phyloP scores from a whole-genome alignment of 75 land plant species.

The Selaginella moellendorffii region DNA sequence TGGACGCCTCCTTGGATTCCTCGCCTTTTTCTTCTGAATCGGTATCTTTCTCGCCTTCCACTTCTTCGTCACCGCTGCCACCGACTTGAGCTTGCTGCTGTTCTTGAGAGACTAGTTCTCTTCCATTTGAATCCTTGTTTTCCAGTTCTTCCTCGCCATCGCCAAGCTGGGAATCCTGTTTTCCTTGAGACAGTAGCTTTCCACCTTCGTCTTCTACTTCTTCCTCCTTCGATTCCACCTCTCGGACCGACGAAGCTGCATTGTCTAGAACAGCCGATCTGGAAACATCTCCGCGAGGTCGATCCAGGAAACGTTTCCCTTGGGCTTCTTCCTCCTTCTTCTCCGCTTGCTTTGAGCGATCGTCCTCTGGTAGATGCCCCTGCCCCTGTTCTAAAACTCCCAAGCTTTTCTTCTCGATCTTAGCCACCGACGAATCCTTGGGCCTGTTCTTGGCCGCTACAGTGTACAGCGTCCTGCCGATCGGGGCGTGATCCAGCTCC shows the following conservation, averaged over 20 bases:
- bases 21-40: too few species aligned
- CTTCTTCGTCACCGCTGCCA: too few species aligned
- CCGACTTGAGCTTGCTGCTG: too few species aligned
- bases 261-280: not conserved
- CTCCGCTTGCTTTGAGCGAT: too few species aligned
- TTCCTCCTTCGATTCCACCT: not conserved
- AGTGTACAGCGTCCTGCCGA: not conserved
- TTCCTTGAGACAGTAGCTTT: not conserved
- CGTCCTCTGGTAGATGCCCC: too few species aligned
- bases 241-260: not conserved
- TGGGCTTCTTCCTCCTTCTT: too few species aligned
- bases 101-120: not conserved
- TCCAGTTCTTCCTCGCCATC: not conserved
- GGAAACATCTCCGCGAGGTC: not conserved
- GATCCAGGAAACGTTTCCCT: too few species aligned
- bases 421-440: not conserved
- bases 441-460: not conserved
- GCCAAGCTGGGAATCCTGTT: not conserved
- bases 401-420: not conserved
- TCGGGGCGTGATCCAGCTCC: not conserved
- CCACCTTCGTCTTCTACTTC: not conserved
- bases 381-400: too few species aligned
- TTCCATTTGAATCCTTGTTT: too few species aligned
- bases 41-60: not conserved
- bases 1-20: too few species aligned